Base-by-base conservation (phyloP, 257 asterid genomes). In the Ehretia macrophylla region DNA sequence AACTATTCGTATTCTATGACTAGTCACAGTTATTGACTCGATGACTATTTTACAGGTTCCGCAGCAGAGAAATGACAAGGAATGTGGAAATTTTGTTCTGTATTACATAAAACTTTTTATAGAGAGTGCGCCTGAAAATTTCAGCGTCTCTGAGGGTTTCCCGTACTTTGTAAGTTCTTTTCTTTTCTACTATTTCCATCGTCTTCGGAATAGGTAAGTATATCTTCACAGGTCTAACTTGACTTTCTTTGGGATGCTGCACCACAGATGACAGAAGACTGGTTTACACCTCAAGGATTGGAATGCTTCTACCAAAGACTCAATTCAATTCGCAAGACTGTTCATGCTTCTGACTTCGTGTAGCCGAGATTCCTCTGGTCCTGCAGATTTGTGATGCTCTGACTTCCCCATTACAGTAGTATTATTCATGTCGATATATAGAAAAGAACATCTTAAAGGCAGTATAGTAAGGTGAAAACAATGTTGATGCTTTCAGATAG, bases 151-250 rank as follows among this genome's bases (percentile, higher is more conserved):
- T 19, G 63, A 27, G 17, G 90, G 85, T 64, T 83, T 69, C 68
- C 95, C 91, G 39, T 75, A 78, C 79, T 81, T 82, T 60, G 95
- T 88, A 58, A 85, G 96, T 78, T 58, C 17, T 39, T 35, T 57
- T 48, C 64, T 65, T 63, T 60, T 39, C 47, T 42, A 14, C 3
- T 42, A 42, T 10, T 38, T 38, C 11, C 47, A 42, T 11, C 47
- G 47, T 42, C 44, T n/a, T n/a, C 6, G 35, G 35, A 27, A 27
- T 27, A 27, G 3, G 35, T 27, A 27, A 27, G 35, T 27, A 6
- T 27, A 27, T 27, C 35, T 1, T 42, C 47, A 42, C 14, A 42
- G 47, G 47, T 42, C 64, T 51, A 1, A 20, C 0, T 1, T 51
- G 55, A 23, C 13, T 51, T 51, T 51, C 55, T 51, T 17, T 17